Conservation (phyloP, 2,329 filamentous ascomycete species). For the Colletotrichum agaves region DNA sequence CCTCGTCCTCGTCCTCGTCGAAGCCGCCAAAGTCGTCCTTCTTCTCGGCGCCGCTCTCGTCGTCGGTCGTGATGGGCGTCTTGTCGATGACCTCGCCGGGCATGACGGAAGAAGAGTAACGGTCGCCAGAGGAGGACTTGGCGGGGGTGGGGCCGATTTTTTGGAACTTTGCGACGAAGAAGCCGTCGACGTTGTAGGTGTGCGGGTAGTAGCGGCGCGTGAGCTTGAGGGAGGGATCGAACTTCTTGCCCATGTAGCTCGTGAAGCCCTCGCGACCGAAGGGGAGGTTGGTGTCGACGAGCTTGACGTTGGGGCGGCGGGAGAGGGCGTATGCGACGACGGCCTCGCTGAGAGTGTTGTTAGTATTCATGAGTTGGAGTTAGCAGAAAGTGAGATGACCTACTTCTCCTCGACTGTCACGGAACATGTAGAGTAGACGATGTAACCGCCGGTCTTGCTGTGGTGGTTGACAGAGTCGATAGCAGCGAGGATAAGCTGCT, state of each 20-base stretch:
- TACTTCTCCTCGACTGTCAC: conserved; percentile 86
- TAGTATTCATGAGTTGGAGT: background rate
- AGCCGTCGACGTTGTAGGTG: conserved; percentile 94
- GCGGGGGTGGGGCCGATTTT: conserved; percentile 84
- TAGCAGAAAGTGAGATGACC: conserved; percentile 5
- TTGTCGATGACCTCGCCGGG: conserved; percentile 68
- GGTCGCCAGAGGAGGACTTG: conserved; percentile 47
- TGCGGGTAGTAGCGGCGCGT: conserved; percentile 91
- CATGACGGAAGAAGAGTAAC: conserved; percentile 39
- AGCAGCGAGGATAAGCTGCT: conserved; percentile 90
- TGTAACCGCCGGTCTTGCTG: conserved; percentile 91
- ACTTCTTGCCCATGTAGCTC: conserved; percentile 89
- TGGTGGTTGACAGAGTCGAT: conserved; percentile 95
- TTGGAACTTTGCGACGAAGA: conserved; percentile 98
- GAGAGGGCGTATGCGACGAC: conserved; percentile 94
- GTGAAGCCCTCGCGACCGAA: conserved; percentile 96
- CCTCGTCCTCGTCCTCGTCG: conserved; percentile 77
- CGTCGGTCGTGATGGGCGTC: conserved; percentile 69
- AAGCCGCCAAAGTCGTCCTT: conserved; percentile 74
- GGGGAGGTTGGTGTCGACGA: conserved; percentile 89
- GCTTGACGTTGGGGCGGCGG: conserved; percentile 91
- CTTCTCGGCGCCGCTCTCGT: conserved; percentile 51
- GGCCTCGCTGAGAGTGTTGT: conserved; percentile 71
- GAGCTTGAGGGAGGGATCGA: conserved; percentile 85
- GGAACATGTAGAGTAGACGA: conserved; percentile 97